Conservation (phyloP, 257 asterid genomes). For the Fraxinus quadrangulata region DNA sequence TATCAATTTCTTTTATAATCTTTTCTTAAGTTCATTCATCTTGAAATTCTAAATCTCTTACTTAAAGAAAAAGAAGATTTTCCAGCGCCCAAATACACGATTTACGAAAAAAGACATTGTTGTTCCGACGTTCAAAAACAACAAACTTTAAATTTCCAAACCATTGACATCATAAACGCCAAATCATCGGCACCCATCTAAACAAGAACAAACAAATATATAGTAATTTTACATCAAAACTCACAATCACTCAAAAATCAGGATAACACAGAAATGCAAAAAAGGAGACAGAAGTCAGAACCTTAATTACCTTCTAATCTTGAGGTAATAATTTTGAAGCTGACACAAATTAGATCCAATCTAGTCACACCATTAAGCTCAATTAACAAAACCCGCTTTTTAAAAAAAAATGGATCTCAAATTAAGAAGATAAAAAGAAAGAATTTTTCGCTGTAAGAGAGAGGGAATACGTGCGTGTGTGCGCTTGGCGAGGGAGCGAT, state of each 20-base stretch:
- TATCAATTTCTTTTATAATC: slow-evolving; percentile 1
- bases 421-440: slow-evolving; percentile 9
- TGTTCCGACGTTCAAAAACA: slow-evolving; percentile 23
- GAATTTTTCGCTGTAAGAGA: slow-evolving; percentile 19
- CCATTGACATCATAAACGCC: slow-evolving; percentile 20
- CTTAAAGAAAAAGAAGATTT: slow-evolving; percentile 4
- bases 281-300: slow-evolving; percentile 7
- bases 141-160: slow-evolving; percentile 19
- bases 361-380: slow-evolving; percentile 29
- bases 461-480: slow-evolving; percentile 7
- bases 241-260: slow-evolving; percentile 21
- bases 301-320: slow-evolving; percentile 34
- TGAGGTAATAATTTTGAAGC: slow-evolving; percentile 23
- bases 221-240: not conserved
- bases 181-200: slow-evolving; percentile 25
- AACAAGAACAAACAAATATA: slow-evolving; percentile 10
- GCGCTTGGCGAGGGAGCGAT: slow-evolving; percentile 41
- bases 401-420: slow-evolving; percentile 13
- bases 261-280: not conserved
- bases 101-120: slow-evolving; percentile 21
- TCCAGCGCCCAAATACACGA: slow-evolving; percentile 20
- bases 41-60: slow-evolving; percentile 27
- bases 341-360: slow-evolving; percentile 34
- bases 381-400: slow-evolving; percentile 12
- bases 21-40: slow-evolving; percentile 20